These are phyloP conservation scores for Lasiodiplodia sp. DNA, from an alignment of 2,329 filamentous ascomycete genomes.

Conservation along the genomic window DNA sequence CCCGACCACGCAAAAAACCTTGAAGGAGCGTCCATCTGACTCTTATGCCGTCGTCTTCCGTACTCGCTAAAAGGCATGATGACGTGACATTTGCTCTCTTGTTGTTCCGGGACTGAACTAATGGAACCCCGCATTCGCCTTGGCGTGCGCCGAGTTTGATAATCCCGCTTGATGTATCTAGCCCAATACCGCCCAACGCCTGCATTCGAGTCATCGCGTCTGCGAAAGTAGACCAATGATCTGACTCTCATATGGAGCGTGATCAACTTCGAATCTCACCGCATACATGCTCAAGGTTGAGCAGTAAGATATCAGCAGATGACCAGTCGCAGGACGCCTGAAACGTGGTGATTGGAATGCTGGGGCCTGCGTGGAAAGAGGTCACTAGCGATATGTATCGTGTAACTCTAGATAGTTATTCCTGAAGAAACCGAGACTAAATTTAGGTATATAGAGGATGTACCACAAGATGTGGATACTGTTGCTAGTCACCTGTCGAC, in stretches of 20 bases:
- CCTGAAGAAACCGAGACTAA: too few species aligned
- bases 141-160: neutral
- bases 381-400: too few species aligned
- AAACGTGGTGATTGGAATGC: too few species aligned
- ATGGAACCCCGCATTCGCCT: slow-evolving; percentile 8
- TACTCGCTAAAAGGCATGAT: slow-evolving; percentile 1
- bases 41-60: neutral
- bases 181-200: neutral
- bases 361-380: too few species aligned
- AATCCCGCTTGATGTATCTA: neutral
- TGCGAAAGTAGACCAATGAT: neutral
- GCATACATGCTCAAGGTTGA: neutral
- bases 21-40: neutral
- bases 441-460: too few species aligned
- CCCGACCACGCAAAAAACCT: neutral
- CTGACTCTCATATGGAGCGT: neutral
- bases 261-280: neutral
- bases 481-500: too few species aligned
- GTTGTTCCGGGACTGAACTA: neutral
- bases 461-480: too few species aligned
- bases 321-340: neutral
- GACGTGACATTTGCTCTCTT: slow-evolving; percentile 3
- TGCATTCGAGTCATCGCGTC: neutral
- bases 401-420: too few species aligned
- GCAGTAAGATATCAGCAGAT: neutral